phyloP scores from a whole-genome alignment of 371 early-diverging fungal genomes.

The Zancudomyces culisetae region DNA sequence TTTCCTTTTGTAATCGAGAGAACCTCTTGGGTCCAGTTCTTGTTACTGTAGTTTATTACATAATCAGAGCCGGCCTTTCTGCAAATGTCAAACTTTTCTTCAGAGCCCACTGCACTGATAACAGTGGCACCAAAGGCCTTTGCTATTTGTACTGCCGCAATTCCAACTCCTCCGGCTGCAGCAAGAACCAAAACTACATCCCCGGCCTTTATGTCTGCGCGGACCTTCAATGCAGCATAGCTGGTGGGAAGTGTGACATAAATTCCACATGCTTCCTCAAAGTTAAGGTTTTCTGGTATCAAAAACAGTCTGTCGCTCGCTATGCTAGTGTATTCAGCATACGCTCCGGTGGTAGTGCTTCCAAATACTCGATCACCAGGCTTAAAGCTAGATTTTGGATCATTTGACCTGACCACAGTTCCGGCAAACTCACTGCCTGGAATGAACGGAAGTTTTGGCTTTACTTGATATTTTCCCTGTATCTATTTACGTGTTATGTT shows the following conservation, averaged over 20 bases:
- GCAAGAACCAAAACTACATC: conserved; percentile 52
- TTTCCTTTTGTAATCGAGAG: conserved; percentile 42
- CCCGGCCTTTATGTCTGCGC: conserved; percentile 43
- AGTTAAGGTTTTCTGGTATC: conserved; percentile 46
- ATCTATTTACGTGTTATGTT: no score
- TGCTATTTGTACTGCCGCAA: conserved; percentile 27
- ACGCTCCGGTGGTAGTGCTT: conserved; percentile 33
- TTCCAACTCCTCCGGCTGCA: conserved; percentile 43
- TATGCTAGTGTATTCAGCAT: conserved; percentile 45
- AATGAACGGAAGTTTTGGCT: conserved; percentile 61
- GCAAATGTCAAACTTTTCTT: conserved; percentile 49
- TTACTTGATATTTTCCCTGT: conserved; percentile 68
- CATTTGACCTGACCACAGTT: conserved; percentile 22
- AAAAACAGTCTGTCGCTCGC: conserved; percentile 27
- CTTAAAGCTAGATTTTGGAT: conserved; percentile 25
- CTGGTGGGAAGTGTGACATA: conserved; percentile 67
- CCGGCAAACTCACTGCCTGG: conserved; percentile 65
- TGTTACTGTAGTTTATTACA: conserved; percentile 55
- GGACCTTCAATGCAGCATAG: conserved; percentile 48
- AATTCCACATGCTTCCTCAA: conserved; percentile 60
- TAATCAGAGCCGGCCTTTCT: conserved; percentile 52
- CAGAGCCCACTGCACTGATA: conserved; percentile 64
- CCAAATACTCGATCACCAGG: conserved; percentile 67
- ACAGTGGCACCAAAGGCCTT: conserved; percentile 54
- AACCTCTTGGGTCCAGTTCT: conserved; percentile 56